Evolutionary conservation across 2,329 filamentous ascomycete species (phyloP).

Genomic region (Trichoderma cornu-damae): DNA sequence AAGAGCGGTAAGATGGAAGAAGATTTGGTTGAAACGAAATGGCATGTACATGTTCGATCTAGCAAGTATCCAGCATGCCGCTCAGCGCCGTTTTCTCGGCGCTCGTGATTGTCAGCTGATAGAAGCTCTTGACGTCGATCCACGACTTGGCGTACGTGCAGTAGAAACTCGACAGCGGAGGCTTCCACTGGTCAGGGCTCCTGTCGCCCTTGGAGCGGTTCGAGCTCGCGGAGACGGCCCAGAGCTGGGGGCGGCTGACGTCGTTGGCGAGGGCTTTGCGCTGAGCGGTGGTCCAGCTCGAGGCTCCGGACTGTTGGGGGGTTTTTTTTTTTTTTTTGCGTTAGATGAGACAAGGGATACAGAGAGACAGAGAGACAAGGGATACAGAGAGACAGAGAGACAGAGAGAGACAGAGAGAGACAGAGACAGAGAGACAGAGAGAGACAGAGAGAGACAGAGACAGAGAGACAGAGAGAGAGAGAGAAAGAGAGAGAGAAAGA

Average conservation of each 20-base stretch:
- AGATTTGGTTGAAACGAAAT: neutral
- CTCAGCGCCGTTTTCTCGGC: slow-evolving; percentile 66
- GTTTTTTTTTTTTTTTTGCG: too few relatives aligned
- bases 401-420: too few relatives aligned
- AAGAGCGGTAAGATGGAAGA: neutral
- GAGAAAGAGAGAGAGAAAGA: too few relatives aligned
- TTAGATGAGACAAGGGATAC: neutral
- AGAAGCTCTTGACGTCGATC: slow-evolving; percentile 73
- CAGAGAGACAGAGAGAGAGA: too few relatives aligned
- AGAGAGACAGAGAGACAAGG: neutral
- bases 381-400: neutral
- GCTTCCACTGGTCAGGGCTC: slow-evolving; percentile 73
- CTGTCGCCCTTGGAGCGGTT: slow-evolving; percentile 70
- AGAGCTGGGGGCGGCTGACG: slow-evolving; percentile 66
- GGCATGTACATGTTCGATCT: neutral
- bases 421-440: too few relatives aligned
- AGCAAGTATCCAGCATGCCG: slow-evolving; percentile 35
- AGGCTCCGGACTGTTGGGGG: slow-evolving; percentile 58
- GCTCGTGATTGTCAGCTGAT: slow-evolving; percentile 60
- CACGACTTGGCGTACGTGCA: slow-evolving; percentile 75
- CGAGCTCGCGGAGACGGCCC: slow-evolving; percentile 72
- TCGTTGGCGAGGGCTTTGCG: slow-evolving; percentile 73
- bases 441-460: too few relatives aligned
- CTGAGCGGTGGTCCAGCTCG: slow-evolving; percentile 62
- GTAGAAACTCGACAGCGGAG: slow-evolving; percentile 61